phyloP scores from a whole-genome alignment of 371 early-diverging fungal genomes.

The Apophysomyces trapeziformis region DNA sequence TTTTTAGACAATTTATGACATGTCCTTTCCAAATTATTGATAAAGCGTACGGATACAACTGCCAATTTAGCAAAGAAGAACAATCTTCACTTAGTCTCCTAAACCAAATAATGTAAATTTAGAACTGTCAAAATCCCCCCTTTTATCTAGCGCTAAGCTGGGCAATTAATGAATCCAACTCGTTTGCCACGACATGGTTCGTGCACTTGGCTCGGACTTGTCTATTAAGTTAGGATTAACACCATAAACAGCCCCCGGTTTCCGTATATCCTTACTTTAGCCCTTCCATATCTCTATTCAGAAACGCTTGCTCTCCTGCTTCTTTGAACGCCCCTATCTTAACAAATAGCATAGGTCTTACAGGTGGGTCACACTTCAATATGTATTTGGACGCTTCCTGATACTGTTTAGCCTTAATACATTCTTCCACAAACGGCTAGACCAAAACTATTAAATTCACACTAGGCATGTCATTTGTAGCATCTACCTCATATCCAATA shows the following conservation, averaged over 20 bases:
- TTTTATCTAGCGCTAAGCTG: constrained; percentile 49
- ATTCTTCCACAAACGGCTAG: constrained; percentile 84
- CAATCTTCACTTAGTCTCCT: too few species aligned
- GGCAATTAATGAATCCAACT: constrained; percentile 56
- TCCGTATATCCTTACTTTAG: constrained; percentile 52
- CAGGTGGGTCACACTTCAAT: constrained; percentile 69
- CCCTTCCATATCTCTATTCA: constrained; percentile 68
- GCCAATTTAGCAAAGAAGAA: too few species aligned
- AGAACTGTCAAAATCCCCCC: constrained; percentile 10
- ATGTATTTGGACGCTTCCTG: constrained; percentile 84
- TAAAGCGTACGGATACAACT: too few species aligned
- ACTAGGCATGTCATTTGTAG: neutral
- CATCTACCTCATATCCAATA: constrained; percentile 73
- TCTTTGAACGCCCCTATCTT: constrained; percentile 79
- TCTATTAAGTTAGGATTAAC: constrained; percentile 27
- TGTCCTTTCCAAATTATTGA: too few species aligned
- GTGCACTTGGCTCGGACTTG: constrained; percentile 57
- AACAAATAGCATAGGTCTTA: constrained; percentile 72
- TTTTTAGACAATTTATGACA: too few species aligned
- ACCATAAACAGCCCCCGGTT: neutral
- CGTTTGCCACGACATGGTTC: constrained; percentile 57
- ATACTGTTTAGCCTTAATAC: constrained; percentile 75
- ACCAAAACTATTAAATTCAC: neutral
- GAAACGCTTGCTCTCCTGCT: constrained; percentile 77
- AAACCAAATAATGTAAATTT: too few species aligned